Percentiles rank a stretch among this genome's conserved stretches.
These are phyloP conservation scores for Hypoxylon rickii DNA, from an alignment of 495 filamentous ascomycete species.

Conservation along the genomic window DNA sequence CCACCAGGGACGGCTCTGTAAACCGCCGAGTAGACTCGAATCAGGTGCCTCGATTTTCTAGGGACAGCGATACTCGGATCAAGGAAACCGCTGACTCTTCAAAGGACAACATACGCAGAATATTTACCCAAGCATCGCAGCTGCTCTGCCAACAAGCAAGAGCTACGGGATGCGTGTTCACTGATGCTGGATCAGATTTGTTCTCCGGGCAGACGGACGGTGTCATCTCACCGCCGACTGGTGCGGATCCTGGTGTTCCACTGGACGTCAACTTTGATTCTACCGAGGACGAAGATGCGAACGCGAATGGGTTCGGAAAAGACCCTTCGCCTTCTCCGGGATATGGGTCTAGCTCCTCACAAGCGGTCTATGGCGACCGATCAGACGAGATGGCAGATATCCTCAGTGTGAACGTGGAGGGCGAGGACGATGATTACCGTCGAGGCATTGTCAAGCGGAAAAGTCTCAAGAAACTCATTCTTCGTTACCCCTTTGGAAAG, in stretches of 20 bases:
- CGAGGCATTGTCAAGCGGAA: slow-evolving; percentile 20
- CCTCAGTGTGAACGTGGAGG: slow-evolving; percentile 2
- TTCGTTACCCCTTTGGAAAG: slow-evolving; percentile 28
- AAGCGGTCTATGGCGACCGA: slow-evolving; percentile 7
- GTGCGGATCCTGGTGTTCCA: background rate
- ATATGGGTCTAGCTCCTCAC: slow-evolving; percentile 1
- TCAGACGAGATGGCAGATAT: slow-evolving; percentile 29
- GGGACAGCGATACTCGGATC: background rate
- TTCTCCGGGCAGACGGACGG: slow-evolving; percentile 13
- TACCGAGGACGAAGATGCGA: slow-evolving; percentile 18
- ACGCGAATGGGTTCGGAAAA: background rate
- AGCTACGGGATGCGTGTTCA: slow-evolving; percentile 29
- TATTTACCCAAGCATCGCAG: slow-evolving; percentile 30
- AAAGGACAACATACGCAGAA: slow-evolving; percentile 16
- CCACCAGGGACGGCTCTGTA: background rate
- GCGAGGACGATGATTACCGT: slow-evolving; percentile 1
- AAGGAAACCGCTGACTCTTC: slow-evolving; percentile 11
- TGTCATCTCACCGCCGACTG: slow-evolving; percentile 5
- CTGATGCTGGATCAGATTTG: slow-evolving; percentile 22
- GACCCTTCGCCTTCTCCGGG: background rate
- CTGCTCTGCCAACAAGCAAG: slow-evolving; percentile 28
- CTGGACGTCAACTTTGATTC: slow-evolving; percentile 22
- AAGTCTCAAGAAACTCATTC: slow-evolving; percentile 25
- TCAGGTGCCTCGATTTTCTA: slow-evolving; percentile 14
- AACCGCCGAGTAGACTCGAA: background rate